Percentiles rank a stretch among this genome's conserved stretches.
Evolutionary conservation across 768 basidiomycete genomes (phyloP).

Genomic region (Boletus huronensis): DNA sequence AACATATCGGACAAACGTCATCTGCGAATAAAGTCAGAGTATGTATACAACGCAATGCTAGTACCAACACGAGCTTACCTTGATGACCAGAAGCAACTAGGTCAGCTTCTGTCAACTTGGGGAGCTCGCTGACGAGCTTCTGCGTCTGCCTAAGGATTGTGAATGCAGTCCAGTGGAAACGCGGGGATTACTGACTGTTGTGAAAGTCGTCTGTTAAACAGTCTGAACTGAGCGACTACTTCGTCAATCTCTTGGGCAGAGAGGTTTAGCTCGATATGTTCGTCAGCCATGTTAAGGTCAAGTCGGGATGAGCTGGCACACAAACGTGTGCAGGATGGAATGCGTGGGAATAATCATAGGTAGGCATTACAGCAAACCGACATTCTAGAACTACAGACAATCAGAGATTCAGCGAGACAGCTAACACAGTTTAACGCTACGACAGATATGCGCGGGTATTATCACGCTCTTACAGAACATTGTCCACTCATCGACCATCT

Average conservation of each 20-base stretch:
- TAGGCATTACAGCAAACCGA: constrained; percentile 20
- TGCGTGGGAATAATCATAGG: constrained; percentile 29
- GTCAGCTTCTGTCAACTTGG: constrained; percentile 49
- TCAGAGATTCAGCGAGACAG: constrained; percentile 31
- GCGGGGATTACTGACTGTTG: constrained; percentile 20
- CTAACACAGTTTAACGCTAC: constrained; percentile 20
- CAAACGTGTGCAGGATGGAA: constrained; percentile 10
- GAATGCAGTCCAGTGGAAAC: background rate
- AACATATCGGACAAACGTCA: constrained; percentile 71
- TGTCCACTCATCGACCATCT: constrained; percentile 3
- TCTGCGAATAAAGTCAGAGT: constrained; percentile 39
- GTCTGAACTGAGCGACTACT: constrained; percentile 29
- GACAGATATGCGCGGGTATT: constrained; percentile 22
- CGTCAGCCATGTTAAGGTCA: constrained; percentile 21
- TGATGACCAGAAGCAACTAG: constrained; percentile 44
- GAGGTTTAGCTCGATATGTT: constrained; percentile 11
- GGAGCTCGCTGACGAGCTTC: constrained; percentile 44
- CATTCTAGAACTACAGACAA: constrained; percentile 24
- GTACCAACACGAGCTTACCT: constrained; percentile 31
- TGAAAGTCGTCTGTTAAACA: constrained; percentile 25
- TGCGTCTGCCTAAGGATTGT: constrained; percentile 31
- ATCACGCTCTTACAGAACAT: constrained; percentile 27
- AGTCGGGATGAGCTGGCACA: background rate
- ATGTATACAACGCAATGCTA: background rate
- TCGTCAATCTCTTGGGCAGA: constrained; percentile 32